Base-by-base conservation (phyloP, 768 basidiomycete species). In the Pleurotus platypus region DNA sequence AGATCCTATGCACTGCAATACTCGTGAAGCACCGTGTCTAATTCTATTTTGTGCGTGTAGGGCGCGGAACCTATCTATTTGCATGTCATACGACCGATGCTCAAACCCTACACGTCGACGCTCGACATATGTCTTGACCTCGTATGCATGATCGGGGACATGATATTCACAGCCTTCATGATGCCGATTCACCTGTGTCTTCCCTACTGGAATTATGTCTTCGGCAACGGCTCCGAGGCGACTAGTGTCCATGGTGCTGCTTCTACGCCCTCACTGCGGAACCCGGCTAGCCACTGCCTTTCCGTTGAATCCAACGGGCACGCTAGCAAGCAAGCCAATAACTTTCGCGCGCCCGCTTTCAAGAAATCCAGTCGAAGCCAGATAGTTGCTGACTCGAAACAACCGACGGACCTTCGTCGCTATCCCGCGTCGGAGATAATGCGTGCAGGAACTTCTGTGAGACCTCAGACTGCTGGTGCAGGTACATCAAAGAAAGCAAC, bases 51-150 rank as follows among this genome's bases (percentile, higher is more conserved):
- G 48, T 20, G 16, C 48, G n/a, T n/a, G 5, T 62, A 94, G 92
- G 90, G 90, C 24, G 89, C 92, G 26, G 92, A 94, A 70, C 92
- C 92, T 5, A 80, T 94, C 46, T 91, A 83, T 63, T 76, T 94
- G 16, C 89, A 94, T 67, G 69, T 92, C 56, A 78, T 94, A 9
- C 88, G 92, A 16, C 92, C 92, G 13, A 65, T 89, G 30, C 68
- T 93, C 63, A 89, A 85, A 64, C 92, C 92, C 5, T 90, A 94
- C 63, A 78, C 81, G 12, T 62, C 74, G 4, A 79, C 86, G 1
- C 70, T 93, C 37, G 92, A 94, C 65, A 74, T 82, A 13, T 57
- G 79, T 11, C 74, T 92, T 26, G 87, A 90, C 55, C 59, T 88
- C 22, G 69, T 76, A 38, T 78, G 82, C 50, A 82, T 85, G 69